phyloP scores from a whole-genome alignment of 1,139 yeast genomes.

The Yamadazyma sp. region DNA sequence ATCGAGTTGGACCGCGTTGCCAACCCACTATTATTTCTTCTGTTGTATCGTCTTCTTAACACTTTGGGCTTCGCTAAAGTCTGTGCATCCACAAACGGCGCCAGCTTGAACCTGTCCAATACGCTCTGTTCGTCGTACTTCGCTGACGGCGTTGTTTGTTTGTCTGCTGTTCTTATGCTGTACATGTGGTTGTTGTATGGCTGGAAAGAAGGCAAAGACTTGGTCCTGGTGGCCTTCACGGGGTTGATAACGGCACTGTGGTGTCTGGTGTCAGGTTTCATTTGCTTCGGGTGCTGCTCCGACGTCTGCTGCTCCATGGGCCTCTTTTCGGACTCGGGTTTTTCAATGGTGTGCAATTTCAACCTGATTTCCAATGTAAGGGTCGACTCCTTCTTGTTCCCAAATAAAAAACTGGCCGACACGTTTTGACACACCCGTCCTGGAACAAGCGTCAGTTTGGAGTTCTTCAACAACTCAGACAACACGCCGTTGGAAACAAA shows the following conservation, averaged over 20 bases:
- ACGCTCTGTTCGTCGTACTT: slow-evolving; percentile 44
- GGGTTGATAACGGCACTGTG: slow-evolving; percentile 5
- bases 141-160: slow-evolving; percentile 33
- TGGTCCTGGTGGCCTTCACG: slow-evolving; percentile 61
- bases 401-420: slow-evolving; percentile 50
- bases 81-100: slow-evolving; percentile 45
- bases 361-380: slow-evolving; percentile 68
- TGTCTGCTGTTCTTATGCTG: slow-evolving; percentile 45
- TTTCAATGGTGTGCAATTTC: slow-evolving; percentile 50
- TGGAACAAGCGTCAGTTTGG: slow-evolving; percentile 47
- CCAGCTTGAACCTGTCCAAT: slow-evolving; percentile 50
- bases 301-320: slow-evolving; percentile 7
- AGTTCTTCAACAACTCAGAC: slow-evolving; percentile 38
- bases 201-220: slow-evolving; percentile 59
- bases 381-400: slow-evolving; percentile 40
- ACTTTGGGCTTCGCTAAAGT: slow-evolving; percentile 35
- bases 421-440: slow-evolving; percentile 75
- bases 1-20: slow-evolving; percentile 11
- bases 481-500: slow-evolving; percentile 71
- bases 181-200: slow-evolving; percentile 42
- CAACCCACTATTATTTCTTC: slow-evolving; percentile 4
- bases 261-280: neutral
- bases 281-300: slow-evolving; percentile 3
- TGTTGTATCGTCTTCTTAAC: slow-evolving; percentile 17
- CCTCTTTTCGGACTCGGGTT: slow-evolving; percentile 6